Evolutionary conservation across 352 stramenopile genomes (phyloP), one percentile per base, ranked within the genome.

Genomic region (Saprolegnia diclina): DNA sequence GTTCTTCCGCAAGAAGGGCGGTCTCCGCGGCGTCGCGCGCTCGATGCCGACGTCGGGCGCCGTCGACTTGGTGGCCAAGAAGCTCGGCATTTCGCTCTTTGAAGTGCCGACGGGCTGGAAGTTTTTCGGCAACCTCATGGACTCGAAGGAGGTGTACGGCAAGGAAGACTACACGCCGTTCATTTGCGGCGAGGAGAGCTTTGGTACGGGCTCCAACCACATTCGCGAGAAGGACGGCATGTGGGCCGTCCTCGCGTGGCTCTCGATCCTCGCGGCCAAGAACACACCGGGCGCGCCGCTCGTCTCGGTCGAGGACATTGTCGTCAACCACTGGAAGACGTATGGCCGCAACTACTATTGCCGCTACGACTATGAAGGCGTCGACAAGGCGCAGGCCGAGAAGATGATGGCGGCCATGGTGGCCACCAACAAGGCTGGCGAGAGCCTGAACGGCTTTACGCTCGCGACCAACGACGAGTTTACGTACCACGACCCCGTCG

Each of bases 61-160:
- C 32, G 86, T 99, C 29, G 97, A 99, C 81, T 85, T 97, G 21
- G 97, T 99, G 42, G 96, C 96, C 7, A 87, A 96, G 77, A 96
- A 96, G 74, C 79, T 98, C 48, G 87, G 87, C 55, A 97, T 99
- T 68, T 84, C 88, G 18, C 91, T 95, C 62, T 99, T 99, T 76
- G 95, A 98, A 67, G 98, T 98, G 42, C 97, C 97, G 21, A 99
- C 97, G 35, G 97, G 97, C 57, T 99, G 97, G 97, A 99, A 99
- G 83, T 99, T 99, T 80, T 99, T 99, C 74, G 97, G 97, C 42
- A 99, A 99, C 82, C 80, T 99, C 29, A 99, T 99, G 97, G 95
- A 98, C 79, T 98, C 94, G 16, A 95, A 97, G 71, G 92, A 97
- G 44, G 82, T 97, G 55, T 98, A 97, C 73, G 91, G 89, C 67